Evolutionary conservation across 1,284 basidiomycete species (phyloP).

Genomic region (Pseudozyma sp.): DNA sequence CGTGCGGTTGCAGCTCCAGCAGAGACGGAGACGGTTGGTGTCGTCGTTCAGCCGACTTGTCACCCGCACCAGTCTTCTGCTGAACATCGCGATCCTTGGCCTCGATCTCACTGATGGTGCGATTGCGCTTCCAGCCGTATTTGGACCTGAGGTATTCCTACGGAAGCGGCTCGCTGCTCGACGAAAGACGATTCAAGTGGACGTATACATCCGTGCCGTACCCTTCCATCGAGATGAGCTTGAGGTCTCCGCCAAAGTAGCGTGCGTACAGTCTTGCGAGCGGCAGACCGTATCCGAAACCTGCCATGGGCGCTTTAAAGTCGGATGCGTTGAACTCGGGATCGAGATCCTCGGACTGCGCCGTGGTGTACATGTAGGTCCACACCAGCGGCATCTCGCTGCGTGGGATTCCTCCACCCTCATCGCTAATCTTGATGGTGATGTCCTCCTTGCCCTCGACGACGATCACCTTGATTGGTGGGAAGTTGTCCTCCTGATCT

Average conservation of each 20-base stretch:
- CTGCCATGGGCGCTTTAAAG: slow-evolving; percentile 98
- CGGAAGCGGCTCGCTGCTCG: slow-evolving; percentile 70
- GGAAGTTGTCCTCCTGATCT: slow-evolving; percentile 83
- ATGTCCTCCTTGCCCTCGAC: slow-evolving; percentile 87
- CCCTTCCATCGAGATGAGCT: slow-evolving; percentile 96
- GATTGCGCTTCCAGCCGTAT: slow-evolving; percentile 51
- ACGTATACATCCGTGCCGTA: slow-evolving; percentile 77
- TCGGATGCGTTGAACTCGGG: slow-evolving; percentile 89
- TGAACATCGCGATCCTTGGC: slow-evolving; percentile 25
- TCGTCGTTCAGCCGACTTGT: slow-evolving; percentile 3
- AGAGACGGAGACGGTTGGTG: slow-evolving; percentile 24
- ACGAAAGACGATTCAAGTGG: slow-evolving; percentile 81
- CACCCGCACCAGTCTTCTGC: background rate
- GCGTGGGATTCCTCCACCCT: slow-evolving; percentile 94
- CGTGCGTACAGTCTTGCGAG: slow-evolving; percentile 84
- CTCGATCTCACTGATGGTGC: slow-evolving; percentile 48
- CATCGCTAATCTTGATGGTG: slow-evolving; percentile 96
- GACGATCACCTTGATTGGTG: slow-evolving; percentile 96
- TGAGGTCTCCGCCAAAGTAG: slow-evolving; percentile 96
- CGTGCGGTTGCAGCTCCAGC: slow-evolving; percentile 25
- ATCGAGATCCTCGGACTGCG: slow-evolving; percentile 85
- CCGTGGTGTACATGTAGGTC: slow-evolving; percentile 99
- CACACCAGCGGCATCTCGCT: slow-evolving; percentile 92
- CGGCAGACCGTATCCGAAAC: slow-evolving; percentile 87
- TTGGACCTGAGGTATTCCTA: slow-evolving; percentile 62